Conservation (phyloP, 257 asterid genomes). For the Cruciata laevipes region DNA sequence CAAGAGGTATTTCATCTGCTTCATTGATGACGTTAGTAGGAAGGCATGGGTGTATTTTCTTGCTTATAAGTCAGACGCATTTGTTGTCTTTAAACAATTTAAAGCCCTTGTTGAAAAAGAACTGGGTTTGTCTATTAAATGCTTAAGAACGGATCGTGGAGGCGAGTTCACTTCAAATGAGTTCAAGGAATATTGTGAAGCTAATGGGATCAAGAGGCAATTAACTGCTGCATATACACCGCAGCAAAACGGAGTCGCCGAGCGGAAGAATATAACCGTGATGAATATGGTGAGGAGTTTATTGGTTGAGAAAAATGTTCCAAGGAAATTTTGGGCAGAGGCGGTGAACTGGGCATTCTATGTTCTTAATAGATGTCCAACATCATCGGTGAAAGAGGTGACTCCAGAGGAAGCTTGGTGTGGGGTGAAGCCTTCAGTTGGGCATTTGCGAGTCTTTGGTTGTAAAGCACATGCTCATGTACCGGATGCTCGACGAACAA, state of each 20-base stretch:
- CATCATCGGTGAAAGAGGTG: neutral
- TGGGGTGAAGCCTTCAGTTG: neutral
- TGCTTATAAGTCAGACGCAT: constrained; percentile 1
- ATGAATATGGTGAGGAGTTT: constrained; percentile 3
- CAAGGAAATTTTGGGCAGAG: neutral
- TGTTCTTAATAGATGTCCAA: neutral
- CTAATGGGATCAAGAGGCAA: neutral
- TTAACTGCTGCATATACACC: constrained; percentile 6
- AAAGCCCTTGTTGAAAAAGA: neutral
- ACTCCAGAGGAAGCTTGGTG: constrained; percentile 6
- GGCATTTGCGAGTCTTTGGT: neutral
- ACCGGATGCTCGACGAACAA: neutral
- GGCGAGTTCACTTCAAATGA: constrained; percentile 1
- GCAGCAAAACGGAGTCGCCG: neutral
- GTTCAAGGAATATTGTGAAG: neutral
- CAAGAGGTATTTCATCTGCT: constrained; percentile 1
- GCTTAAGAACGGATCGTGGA: neutral
- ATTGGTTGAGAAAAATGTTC: neutral
- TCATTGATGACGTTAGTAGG: constrained; percentile 3
- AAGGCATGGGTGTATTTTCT: neutral
- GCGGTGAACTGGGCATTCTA: neutral
- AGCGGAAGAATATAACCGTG: neutral
- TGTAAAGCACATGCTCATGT: neutral
- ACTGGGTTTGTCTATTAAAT: too few species aligned
- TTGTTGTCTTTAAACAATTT: neutral